A percentile compares a stretch with the other conserved stretches of the same genome.
Conservation (phyloP, 768 basidiomycete genomes). For the Trametes gibbosa region DNA sequence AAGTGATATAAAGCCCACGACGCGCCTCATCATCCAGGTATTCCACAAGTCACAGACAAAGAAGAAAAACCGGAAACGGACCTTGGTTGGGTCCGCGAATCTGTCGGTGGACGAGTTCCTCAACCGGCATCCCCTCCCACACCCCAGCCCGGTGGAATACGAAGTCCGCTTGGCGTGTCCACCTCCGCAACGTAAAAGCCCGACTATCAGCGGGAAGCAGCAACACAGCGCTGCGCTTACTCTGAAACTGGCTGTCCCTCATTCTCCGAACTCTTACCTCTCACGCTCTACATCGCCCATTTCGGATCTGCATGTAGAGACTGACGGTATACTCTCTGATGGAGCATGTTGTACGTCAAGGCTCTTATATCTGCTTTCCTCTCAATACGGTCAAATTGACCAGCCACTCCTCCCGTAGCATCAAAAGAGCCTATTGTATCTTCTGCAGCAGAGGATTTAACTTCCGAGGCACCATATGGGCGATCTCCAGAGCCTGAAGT, state of each 20-base stretch:
- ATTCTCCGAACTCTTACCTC: background rate
- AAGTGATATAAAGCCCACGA: constrained; percentile 36
- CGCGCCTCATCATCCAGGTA: constrained; percentile 51
- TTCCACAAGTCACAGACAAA: constrained; percentile 61
- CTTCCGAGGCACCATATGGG: background rate
- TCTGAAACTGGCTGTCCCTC: constrained; percentile 15
- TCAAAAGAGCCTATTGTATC: constrained; percentile 10
- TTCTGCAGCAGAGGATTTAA: background rate
- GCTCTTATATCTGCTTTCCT: background rate
- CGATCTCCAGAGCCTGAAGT: background rate
- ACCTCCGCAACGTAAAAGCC: constrained; percentile 24
- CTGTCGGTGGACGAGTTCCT: constrained; percentile 53
- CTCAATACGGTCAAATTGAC: no score
- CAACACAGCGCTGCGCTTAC: constrained; percentile 22
- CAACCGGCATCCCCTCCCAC: constrained; percentile 41
- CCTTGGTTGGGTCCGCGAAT: constrained; percentile 49
- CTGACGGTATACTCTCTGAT: constrained; percentile 6
- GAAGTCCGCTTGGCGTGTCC: constrained; percentile 25
- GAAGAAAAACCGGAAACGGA: constrained; percentile 56
- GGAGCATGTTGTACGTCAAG: constrained; percentile 5
- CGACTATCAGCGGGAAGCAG: constrained; percentile 15
- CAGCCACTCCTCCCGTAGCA: background rate
- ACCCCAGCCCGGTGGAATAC: constrained; percentile 9
- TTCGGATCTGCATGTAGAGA: background rate
- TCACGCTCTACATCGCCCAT: background rate